Conservation (phyloP, 208 protist genomes). For the Leishmania arabica region DNA sequence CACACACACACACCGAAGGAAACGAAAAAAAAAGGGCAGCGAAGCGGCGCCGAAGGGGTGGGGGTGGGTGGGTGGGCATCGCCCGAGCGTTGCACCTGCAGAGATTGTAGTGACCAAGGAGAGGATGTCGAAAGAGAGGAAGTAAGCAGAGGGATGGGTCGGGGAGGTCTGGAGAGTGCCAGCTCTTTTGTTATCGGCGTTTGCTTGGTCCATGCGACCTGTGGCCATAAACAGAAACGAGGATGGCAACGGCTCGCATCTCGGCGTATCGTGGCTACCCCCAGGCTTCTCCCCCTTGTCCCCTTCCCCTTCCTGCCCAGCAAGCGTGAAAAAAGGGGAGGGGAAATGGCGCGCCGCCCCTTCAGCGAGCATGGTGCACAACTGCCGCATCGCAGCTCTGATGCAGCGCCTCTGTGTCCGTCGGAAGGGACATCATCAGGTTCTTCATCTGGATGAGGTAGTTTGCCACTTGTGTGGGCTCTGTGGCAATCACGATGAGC, state of each 20-base stretch:
- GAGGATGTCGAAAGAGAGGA: background rate
- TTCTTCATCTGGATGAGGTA: slow-evolving; percentile 77
- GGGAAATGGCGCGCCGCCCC: too few relatives aligned
- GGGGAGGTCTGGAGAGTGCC: background rate
- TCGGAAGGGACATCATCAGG: slow-evolving; percentile 61
- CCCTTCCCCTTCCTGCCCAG: background rate
- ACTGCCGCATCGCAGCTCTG: slow-evolving; percentile 48
- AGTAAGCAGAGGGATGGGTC: background rate
- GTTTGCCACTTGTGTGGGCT: slow-evolving; percentile 73
- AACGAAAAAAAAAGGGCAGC: background rate
- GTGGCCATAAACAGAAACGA: background rate
- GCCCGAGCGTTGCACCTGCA: background rate
- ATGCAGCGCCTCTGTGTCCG: slow-evolving; percentile 43
- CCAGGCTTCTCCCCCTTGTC: background rate
- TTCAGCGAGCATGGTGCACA: slow-evolving; percentile 20
- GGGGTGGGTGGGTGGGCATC: background rate
- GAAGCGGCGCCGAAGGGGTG: background rate
- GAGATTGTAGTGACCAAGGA: background rate
- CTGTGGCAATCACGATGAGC: slow-evolving; percentile 55
- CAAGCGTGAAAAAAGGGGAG: background rate
- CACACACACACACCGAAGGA: background rate
- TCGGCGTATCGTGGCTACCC: background rate
- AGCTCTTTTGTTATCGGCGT: background rate
- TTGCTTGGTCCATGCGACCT: background rate
- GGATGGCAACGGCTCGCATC: background rate